A percentile compares a stretch with the other conserved stretches of the same genome.
Evolutionary conservation across 2,329 filamentous ascomycete genomes (phyloP).

Genomic region (Pseudogymnoascus sp.): DNA sequence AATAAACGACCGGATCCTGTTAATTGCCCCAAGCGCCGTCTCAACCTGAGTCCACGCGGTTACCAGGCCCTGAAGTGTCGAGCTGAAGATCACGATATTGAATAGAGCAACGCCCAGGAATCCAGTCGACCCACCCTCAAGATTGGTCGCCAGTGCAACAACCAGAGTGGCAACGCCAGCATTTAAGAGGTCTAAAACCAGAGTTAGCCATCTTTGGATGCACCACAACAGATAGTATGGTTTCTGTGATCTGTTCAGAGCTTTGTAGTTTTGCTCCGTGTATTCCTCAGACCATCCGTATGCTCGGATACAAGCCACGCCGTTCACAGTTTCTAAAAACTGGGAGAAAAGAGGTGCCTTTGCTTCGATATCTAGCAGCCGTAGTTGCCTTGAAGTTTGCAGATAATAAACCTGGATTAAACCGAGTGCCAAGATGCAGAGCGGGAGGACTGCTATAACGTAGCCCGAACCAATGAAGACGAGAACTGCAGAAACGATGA

Average conservation of each 20-base stretch:
- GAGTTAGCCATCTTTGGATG: constrained; percentile 38
- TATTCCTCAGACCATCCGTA: constrained; percentile 37
- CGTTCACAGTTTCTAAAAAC: constrained; percentile 36
- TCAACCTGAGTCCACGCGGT: background rate
- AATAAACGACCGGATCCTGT: background rate
- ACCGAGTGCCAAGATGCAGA: background rate
- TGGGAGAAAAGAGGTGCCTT: constrained; percentile 36
- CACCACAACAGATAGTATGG: constrained; percentile 39
- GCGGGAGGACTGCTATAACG: background rate
- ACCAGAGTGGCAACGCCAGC: constrained; percentile 32
- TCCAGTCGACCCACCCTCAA: constrained; percentile 12
- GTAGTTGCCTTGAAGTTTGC: constrained; percentile 38
- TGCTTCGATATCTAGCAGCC: constrained; percentile 38
- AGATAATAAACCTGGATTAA: constrained; percentile 35
- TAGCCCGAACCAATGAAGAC: background rate
- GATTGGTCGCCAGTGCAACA: constrained; percentile 18
- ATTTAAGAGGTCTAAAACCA: constrained; percentile 32
- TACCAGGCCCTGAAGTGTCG: constrained; percentile 15
- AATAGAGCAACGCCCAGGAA: constrained; percentile 43
- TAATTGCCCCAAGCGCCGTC: background rate
- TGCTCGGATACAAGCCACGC: constrained; percentile 36
- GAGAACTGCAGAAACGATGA: background rate
- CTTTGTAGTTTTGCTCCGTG: constrained; percentile 29
- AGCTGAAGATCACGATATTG: constrained; percentile 17
- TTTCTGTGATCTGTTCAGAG: constrained; percentile 33